Conservation (phyloP, 2,329 filamentous ascomycete species). For the Fusarium fracticaudum region DNA sequence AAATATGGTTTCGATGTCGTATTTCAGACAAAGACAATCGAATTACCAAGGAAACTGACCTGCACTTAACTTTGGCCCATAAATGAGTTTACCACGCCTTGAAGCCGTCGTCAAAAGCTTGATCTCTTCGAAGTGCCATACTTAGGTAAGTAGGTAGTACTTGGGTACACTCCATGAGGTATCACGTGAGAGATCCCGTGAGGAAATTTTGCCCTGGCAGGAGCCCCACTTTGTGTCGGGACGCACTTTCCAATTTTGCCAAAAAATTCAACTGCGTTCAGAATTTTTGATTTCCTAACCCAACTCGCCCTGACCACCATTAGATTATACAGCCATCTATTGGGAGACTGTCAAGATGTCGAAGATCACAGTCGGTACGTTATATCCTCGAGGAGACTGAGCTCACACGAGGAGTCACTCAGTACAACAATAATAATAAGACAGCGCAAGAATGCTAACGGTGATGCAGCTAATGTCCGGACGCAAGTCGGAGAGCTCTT, state of each 20-base stretch:
- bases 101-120: slow-evolving; percentile 14
- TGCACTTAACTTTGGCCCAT: neutral
- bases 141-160: neutral
- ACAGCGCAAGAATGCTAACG: slow-evolving; percentile 49
- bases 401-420: neutral
- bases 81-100: neutral
- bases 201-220: slow-evolving; percentile 48
- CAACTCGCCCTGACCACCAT: slow-evolving; percentile 67
- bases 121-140: neutral
- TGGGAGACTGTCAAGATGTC: slow-evolving; percentile 92
- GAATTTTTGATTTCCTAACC: slow-evolving; percentile 34
- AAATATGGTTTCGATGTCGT: neutral
- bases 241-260: slow-evolving; percentile 23
- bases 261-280: slow-evolving; percentile 27
- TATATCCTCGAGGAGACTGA: neutral
- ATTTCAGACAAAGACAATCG: neutral
- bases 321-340: slow-evolving; percentile 73
- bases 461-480: slow-evolving; percentile 81
- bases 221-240: slow-evolving; percentile 31
- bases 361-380: slow-evolving; percentile 81
- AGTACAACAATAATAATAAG: neutral
- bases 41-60: neutral
- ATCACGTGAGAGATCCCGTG: slow-evolving; percentile 49
- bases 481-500: slow-evolving; percentile 92
- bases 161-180: neutral